A percentile compares a stretch with the other conserved stretches of the same genome.
phyloP scores from a whole-genome alignment of 2,329 filamentous ascomycete genomes.

The Calonectria hongkongensis region DNA sequence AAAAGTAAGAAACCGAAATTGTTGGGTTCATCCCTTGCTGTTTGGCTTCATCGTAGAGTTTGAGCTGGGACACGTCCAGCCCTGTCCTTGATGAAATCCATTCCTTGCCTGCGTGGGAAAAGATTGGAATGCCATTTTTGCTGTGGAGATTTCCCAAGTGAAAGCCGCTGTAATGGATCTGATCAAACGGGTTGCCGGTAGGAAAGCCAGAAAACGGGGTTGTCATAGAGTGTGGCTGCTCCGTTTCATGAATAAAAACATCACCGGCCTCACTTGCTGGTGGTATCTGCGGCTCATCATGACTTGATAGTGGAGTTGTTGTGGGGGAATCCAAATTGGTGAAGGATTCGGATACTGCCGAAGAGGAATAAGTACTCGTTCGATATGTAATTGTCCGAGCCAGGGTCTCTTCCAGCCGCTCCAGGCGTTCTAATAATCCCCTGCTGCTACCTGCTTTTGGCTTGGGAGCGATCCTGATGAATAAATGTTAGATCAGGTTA shows the following conservation, averaged over 20 bases:
- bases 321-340: neutral
- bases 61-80: neutral
- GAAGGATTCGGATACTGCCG: constrained; percentile 4
- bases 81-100: constrained; percentile 4
- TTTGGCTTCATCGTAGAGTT: neutral
- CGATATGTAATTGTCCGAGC: constrained; percentile 3
- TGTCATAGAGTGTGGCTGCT: neutral
- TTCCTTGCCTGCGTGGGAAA: constrained; percentile 2
- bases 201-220: neutral
- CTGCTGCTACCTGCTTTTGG: neutral
- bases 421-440: neutral
- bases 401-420: constrained; percentile 13
- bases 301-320: neutral
- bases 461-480: neutral
- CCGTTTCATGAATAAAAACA: neutral
- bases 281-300: neutral
- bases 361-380: neutral
- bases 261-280: neutral
- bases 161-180: constrained; percentile 13
- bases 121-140: constrained; percentile 14
- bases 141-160: constrained; percentile 5
- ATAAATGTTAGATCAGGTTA: neutral
- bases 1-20: constrained; percentile 6
- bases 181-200: neutral
- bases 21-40: neutral